Conservation (phyloP, 1,284 basidiomycete genomes). For the Ceratobasidium sp. region DNA sequence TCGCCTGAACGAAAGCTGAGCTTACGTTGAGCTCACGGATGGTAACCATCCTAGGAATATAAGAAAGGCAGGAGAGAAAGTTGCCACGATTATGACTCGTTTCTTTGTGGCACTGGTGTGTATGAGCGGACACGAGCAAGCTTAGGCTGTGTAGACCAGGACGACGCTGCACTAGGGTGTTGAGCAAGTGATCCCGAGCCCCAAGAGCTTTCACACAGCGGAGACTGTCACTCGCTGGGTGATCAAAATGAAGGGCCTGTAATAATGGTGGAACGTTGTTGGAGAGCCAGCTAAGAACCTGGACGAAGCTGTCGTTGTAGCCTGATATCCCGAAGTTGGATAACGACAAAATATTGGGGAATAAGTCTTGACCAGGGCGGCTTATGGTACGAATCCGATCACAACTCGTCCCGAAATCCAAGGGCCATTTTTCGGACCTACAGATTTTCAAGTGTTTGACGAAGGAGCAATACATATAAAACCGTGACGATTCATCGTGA, state of each 20-base stretch:
- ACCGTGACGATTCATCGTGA: neutral
- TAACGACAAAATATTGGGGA: neutral
- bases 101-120: no score
- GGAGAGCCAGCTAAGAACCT: neutral
- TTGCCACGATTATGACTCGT: neutral
- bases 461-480: slow-evolving; percentile 2
- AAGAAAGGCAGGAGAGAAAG: neutral
- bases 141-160: neutral
- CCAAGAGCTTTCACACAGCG: neutral
- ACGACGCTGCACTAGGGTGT: neutral
- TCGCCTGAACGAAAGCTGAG: neutral
- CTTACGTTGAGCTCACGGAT: neutral
- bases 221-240: no score
- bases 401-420: neutral
- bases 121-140: neutral
- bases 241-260: neutral
- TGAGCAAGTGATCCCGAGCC: neutral
- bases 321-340: neutral
- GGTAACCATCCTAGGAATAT: neutral
- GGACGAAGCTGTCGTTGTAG: neutral
- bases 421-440: neutral
- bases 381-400: neutral
- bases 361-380: neutral
- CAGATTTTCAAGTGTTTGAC: neutral
- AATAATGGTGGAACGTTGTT: neutral